Conservation (phyloP, 2,329 filamentous ascomycete species). For the Colletotrichum limetticola region DNA sequence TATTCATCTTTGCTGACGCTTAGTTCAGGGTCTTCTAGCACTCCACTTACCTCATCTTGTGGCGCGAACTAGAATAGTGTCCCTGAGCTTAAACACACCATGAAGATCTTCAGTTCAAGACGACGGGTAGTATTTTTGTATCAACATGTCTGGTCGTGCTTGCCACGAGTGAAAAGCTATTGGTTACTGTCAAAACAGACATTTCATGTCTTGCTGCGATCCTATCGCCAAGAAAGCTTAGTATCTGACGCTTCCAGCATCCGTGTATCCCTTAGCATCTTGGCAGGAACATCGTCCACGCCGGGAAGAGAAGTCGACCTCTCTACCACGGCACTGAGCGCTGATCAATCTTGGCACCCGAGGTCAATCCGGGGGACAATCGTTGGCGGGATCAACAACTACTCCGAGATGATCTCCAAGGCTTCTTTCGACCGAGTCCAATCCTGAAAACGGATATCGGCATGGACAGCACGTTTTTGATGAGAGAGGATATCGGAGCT, state of each 20-base stretch:
- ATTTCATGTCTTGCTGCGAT: neutral
- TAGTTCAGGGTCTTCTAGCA: neutral
- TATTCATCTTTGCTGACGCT: neutral
- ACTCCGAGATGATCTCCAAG: neutral
- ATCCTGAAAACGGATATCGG: neutral
- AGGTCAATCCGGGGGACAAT: neutral
- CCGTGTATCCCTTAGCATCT: neutral
- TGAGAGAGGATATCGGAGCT: neutral
- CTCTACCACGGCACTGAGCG: neutral
- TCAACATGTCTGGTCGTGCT: neutral
- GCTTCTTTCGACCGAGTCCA: neutral
- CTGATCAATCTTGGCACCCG: neutral
- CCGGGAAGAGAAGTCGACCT: neutral
- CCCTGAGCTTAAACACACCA: neutral
- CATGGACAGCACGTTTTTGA: neutral
- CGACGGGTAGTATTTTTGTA: neutral
- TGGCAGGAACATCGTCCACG: neutral
- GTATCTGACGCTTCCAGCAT: neutral
- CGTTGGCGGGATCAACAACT: neutral
- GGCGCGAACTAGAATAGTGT: neutral
- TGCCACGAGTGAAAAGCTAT: neutral
- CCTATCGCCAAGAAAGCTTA: neutral
- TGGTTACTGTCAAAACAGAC: neutral
- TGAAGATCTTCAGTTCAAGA: neutral
- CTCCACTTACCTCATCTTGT: neutral